A percentile compares a stretch with the other conserved stretches of the same genome.
Conservation (phyloP, 176 grass and related monocot species). For the Thinopyrum elongatum region DNA sequence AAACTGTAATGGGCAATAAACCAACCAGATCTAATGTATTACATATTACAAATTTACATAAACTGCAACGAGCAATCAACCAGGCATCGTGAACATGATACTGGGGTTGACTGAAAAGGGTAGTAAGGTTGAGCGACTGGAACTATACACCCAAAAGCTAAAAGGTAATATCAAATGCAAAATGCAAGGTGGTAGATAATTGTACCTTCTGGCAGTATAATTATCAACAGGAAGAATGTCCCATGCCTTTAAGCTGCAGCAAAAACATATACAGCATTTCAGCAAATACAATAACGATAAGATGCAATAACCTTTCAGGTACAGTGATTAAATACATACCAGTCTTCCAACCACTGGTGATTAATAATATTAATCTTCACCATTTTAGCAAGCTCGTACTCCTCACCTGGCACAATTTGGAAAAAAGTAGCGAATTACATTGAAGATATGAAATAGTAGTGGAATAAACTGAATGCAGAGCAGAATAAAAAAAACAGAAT, state of each 20-base stretch:
- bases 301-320: not conserved
- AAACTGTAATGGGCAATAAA: not conserved
- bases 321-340: conserved; percentile 41
- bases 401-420: conserved; percentile 47
- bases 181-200: too few relatives aligned
- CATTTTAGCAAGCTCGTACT: conserved; percentile 77
- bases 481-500: too few relatives aligned
- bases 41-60: too few relatives aligned
- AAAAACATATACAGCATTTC: not conserved
- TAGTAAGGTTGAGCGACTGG: too few relatives aligned
- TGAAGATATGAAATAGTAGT: not conserved
- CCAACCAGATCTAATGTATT: too few relatives aligned
- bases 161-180: not conserved
- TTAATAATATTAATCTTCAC: conserved; percentile 82
- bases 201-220: conserved; percentile 70
- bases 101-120: too few relatives aligned
- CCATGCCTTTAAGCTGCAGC: conserved; percentile 79
- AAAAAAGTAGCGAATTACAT: too few relatives aligned
- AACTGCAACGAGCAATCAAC: not conserved
- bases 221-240: conserved; percentile 63
- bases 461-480: not conserved
- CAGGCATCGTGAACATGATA: not conserved
- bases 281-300: not conserved
- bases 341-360: conserved; percentile 80
- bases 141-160: not conserved